Base-by-base conservation (phyloP, 257 asterid species). In the Solanum habrochaites region DNA sequence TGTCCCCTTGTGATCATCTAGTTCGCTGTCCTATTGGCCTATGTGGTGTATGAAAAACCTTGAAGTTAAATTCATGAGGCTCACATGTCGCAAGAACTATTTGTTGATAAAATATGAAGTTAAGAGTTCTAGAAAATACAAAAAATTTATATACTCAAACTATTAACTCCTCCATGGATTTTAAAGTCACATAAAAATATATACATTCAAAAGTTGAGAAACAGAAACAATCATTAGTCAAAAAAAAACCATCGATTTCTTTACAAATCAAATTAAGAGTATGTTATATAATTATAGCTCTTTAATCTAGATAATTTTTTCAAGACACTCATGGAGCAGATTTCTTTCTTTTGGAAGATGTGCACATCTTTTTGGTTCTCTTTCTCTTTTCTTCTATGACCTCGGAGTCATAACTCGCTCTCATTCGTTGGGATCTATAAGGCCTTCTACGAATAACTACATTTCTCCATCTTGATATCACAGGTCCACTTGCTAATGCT, bases 381-480 rank as follows among this genome's bases (percentile, higher is more conserved):
- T 66, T 25, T 4, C 18, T 66, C 32, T 66, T 25, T 12, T 66
- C 18, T 12, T 66, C 29, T 12, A 25, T 13, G 14, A 66, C 35
- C 6, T 11, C 8, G 0, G 6, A 2, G 18, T 66, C 4, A 66
- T 25, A 5, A 2, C 1, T 25, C 1, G 35, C 9, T 8, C 5
- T 20, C 11, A 58, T 58, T 3, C 1, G n/a, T 3, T 21, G 13
- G 23, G 27, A 8, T 62, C 31, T 10, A 11, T 62, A 62, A 23
- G 7, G 14, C 11, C 2, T 62, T n/a, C 27, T 23, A 4, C 1
- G 15, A 1, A 4, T n/a, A 1, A 10, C 3, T 62, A 3, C 70
- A n/a, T 2, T n/a, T 3, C 7, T 62, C 1, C 7, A 2, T 10
- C 29, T 13, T 62, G 8, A 2, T 62, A 9, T 62, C 31, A 4